Evolutionary conservation across 2,329 filamentous ascomycete genomes (phyloP), one percentile per base, ranked within the genome.

Genomic region (Podosphaera xanthii): DNA sequence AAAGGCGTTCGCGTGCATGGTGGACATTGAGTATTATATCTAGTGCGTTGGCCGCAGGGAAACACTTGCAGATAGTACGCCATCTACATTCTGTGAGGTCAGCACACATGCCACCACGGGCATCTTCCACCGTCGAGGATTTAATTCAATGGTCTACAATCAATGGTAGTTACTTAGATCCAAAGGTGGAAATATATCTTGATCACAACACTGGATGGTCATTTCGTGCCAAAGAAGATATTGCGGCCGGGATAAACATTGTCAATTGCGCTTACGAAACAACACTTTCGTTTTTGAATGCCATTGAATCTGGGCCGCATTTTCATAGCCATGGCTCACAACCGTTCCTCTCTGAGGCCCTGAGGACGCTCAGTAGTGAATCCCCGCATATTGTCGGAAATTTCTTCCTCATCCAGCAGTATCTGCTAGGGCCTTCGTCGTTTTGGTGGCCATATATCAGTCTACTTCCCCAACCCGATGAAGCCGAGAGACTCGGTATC

Each of bases 391-490:
- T 85, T 60, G 70, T 82, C 56, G 77, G 80, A 7, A 77, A 82
- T 3, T 84, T 87, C 69, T 83, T 86, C 62, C 74, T 89, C 4
- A 75, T 86, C 67, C 79, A 82, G 61, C 80, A 89, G 67, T 82
- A 80, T 66, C 72, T 87, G 38, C 70, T 76, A 1, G 78, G 77
- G 1, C 59, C 70, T 1, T 66, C 74, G 1, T 85, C 84, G 0
- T 80, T 78, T 63, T 89, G 85, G 85, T 75, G 73, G 67, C 76
- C 81, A 0, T 89, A 89, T 69, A 78, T 88, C 63, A 70, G 71
- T 8, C 77, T 78, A 0, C 73, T 89, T 0, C 84, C 85, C 0
- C 78, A 80, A 61, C 82, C 82, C 0, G 74, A 76, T 8, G 71
- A 80, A 1, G 64, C 71, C 3, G 66, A 70, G 4, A 66, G 69